Conservation (phyloP, 768 basidiomycete species). For the Boletus sp. region DNA sequence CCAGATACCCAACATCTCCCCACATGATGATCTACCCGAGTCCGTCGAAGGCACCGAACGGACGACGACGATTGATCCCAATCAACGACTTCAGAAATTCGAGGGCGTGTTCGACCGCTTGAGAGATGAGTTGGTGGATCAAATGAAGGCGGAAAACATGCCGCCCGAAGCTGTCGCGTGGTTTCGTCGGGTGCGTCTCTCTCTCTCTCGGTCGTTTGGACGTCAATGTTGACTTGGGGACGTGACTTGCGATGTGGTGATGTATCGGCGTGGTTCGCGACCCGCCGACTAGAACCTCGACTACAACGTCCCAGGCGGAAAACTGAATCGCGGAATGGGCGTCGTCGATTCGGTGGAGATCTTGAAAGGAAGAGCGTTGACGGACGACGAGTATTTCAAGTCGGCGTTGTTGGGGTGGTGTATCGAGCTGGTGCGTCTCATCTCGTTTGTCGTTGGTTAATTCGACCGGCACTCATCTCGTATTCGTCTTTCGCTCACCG, state of each 20-base stretch:
- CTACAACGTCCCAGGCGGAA: conserved; percentile 95
- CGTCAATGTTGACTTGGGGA: neutral
- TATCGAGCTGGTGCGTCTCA: conserved; percentile 81
- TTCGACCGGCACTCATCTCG: too few relatives aligned
- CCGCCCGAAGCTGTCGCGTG: conserved; percentile 77
- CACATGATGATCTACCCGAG: too few relatives aligned
- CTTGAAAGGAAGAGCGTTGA: conserved; percentile 65
- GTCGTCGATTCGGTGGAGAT: conserved; percentile 94
- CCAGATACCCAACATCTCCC: too few relatives aligned
- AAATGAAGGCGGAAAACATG: conserved; percentile 70
- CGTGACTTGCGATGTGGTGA: too few relatives aligned
- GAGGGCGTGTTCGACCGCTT: conserved; percentile 69
- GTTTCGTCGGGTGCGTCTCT: conserved; percentile 64
- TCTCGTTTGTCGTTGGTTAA: too few relatives aligned
- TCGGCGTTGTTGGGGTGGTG: conserved; percentile 93
- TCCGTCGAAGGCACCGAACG: too few relatives aligned
- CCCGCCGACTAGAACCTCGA: conserved; percentile 62
- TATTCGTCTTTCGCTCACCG: neutral
- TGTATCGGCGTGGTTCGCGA: too few relatives aligned
- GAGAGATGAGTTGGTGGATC: conserved; percentile 72
- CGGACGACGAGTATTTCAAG: conserved; percentile 85
- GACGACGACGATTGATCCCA: conserved; percentile 26
- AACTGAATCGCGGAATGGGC: conserved; percentile 95
- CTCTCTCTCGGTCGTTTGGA: neutral
- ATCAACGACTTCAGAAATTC: conserved; percentile 62